These are phyloP conservation scores for Auriscalpium vulgare DNA, from an alignment of 768 basidiomycete species.

Conservation along the genomic window DNA sequence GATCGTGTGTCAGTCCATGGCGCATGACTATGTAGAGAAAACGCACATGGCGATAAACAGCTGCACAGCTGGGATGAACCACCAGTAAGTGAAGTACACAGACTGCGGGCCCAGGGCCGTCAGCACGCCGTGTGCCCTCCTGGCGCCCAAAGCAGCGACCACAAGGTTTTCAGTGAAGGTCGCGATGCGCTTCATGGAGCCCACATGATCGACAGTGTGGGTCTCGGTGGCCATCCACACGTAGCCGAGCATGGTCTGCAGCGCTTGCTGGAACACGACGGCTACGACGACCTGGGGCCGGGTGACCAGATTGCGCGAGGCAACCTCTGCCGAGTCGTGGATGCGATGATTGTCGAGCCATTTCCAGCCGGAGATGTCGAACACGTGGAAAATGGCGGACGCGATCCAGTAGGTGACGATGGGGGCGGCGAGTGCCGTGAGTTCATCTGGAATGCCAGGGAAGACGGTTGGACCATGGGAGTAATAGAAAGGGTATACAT, in stretches of 20 bases:
- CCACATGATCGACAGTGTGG: constrained; percentile 7
- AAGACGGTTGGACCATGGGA: constrained; percentile 38
- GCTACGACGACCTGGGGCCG: constrained; percentile 65
- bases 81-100: constrained; percentile 82
- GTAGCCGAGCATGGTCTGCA: constrained; percentile 75
- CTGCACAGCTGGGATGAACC: constrained; percentile 73
- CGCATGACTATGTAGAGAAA: background rate
- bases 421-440: constrained; percentile 66
- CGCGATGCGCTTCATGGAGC: constrained; percentile 32
- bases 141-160: constrained; percentile 11
- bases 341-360: constrained; percentile 81
- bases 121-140: constrained; percentile 29
- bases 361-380: constrained; percentile 72
- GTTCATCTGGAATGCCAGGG: constrained; percentile 56
- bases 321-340: constrained; percentile 80
- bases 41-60: constrained; percentile 79
- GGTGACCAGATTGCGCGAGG: constrained; percentile 65
- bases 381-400: constrained; percentile 70
- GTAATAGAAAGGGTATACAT: constrained; percentile 46
- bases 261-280: constrained; percentile 76
- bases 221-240: constrained; percentile 48
- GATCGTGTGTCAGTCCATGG: background rate
- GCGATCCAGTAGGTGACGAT: constrained; percentile 78
- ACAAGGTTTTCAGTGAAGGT: constrained; percentile 30
- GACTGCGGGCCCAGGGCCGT: constrained; percentile 28